phyloP scores from a whole-genome alignment of 2,329 filamentous ascomycete genomes.

The Monilinia polystroma region DNA sequence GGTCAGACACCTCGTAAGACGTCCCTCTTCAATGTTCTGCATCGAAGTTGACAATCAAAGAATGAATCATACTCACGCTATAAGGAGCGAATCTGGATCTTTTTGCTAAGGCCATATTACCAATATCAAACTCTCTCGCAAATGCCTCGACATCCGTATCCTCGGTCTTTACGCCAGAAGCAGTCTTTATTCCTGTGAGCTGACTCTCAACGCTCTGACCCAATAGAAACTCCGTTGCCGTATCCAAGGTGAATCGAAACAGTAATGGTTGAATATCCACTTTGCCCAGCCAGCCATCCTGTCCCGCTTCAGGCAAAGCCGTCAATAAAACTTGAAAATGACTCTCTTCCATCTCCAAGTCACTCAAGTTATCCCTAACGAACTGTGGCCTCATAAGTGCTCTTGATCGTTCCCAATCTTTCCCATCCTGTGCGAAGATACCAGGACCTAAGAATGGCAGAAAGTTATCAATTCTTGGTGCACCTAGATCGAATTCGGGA shows the following conservation, averaged over 20 bases:
- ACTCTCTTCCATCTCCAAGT: conserved; percentile 68
- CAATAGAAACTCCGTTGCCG: conserved; percentile 51
- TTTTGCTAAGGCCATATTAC: conserved; percentile 38
- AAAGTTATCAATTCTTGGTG: conserved; percentile 58
- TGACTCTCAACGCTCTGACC: conserved; percentile 53
- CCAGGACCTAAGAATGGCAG: conserved; percentile 37
- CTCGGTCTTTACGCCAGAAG: conserved; percentile 13
- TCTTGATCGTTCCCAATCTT: conserved; percentile 37
- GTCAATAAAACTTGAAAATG: conserved; percentile 59
- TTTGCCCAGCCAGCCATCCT: conserved; percentile 41
- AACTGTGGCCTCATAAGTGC: conserved; percentile 56
- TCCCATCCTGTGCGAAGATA: conserved; percentile 40
- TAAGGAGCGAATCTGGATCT: conserved; percentile 10
- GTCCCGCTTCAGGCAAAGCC: conserved; percentile 61
- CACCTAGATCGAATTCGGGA: conserved; percentile 49
- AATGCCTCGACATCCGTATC: conserved; percentile 14
- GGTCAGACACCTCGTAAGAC: too few species aligned
- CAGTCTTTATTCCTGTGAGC: background rate
- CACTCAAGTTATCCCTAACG: conserved; percentile 56
- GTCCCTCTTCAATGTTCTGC: too few species aligned
- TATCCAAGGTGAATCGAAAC: conserved; percentile 60
- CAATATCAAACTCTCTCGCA: conserved; percentile 47
- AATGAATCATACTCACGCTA: background rate
- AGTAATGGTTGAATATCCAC: conserved; percentile 65
- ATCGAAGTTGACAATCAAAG: background rate